phyloP scores from a whole-genome alignment of 2,329 filamentous ascomycete genomes.

The Blastomyces parvus region DNA sequence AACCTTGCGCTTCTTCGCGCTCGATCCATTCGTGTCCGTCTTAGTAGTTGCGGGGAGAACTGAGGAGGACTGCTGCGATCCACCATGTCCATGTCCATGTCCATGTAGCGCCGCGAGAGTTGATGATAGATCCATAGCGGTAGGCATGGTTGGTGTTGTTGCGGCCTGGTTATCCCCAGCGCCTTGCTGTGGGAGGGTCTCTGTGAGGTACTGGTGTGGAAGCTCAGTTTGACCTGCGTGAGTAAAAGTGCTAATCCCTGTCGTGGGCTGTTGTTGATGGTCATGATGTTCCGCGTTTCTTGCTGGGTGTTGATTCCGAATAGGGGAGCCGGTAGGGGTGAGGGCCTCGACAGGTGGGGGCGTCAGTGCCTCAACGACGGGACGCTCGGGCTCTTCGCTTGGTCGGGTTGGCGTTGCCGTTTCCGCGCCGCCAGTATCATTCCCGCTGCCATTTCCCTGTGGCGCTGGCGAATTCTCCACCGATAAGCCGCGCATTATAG shows the following conservation, averaged over 20 bases:
- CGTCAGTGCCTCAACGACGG: slow-evolving; percentile 76
- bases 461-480: slow-evolving; percentile 47
- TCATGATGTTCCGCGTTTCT: background rate
- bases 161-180: slow-evolving; percentile 12
- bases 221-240: background rate
- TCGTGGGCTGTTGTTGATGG: slow-evolving; percentile 19
- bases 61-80: slow-evolving; percentile 16
- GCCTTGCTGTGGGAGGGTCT: slow-evolving; percentile 4
- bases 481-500: slow-evolving; percentile 75
- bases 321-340: slow-evolving; percentile 44
- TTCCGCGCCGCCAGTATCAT: slow-evolving; percentile 21
- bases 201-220: slow-evolving; percentile 10
- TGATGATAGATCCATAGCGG: slow-evolving; percentile 16
- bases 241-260: background rate
- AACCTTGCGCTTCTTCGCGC: slow-evolving; percentile 43
- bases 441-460: slow-evolving; percentile 27
- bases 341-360: slow-evolving; percentile 58
- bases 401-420: slow-evolving; percentile 8
- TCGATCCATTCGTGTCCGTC: slow-evolving; percentile 18
- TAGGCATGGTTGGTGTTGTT: slow-evolving; percentile 20
- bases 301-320: slow-evolving; percentile 17
- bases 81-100: slow-evolving; percentile 11
- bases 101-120: slow-evolving; percentile 15
- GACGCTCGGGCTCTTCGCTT: slow-evolving; percentile 55
- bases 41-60: slow-evolving; percentile 13